phyloP scores from a whole-genome alignment of 441 rosid species.

The Kokia cookei region DNA sequence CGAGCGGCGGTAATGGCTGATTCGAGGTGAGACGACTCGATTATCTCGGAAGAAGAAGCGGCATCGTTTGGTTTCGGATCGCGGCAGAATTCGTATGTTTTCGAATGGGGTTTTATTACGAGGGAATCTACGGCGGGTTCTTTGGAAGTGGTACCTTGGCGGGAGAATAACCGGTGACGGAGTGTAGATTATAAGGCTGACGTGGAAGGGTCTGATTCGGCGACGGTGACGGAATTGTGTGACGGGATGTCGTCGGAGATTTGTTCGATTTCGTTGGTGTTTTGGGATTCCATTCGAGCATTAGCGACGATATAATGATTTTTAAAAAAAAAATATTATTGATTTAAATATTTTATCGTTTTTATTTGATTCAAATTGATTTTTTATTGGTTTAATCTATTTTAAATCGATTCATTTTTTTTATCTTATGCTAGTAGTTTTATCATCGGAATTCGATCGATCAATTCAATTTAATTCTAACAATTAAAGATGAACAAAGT shows the following conservation, averaged over 20 bases:
- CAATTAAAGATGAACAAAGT: no score
- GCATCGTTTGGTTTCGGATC: slow-evolving; percentile 25
- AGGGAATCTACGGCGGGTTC: not conserved
- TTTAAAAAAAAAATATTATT: no score
- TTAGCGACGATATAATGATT: not conserved
- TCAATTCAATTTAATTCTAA: no score
- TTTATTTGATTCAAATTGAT: no score
- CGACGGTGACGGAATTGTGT: slow-evolving; percentile 24
- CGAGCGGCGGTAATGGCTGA: slow-evolving; percentile 19
- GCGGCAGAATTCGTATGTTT: not conserved
- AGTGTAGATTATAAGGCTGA: slow-evolving; percentile 28
- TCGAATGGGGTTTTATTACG: slow-evolving; percentile 9
- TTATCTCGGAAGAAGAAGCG: slow-evolving; percentile 10
- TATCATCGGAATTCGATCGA: no score
- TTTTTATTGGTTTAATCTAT: no score
- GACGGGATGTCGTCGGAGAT: slow-evolving; percentile 31
- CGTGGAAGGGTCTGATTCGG: slow-evolving; percentile 23
- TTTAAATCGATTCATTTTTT: no score
- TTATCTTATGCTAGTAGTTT: no score
- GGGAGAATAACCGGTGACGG: slow-evolving; percentile 26
- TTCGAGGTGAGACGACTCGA: slow-evolving; percentile 16
- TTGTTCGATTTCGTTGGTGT: slow-evolving; percentile 14
- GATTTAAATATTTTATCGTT: no score
- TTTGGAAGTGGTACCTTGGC: slow-evolving; percentile 7
- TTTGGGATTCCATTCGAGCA: slow-evolving; percentile 12